Evolutionary conservation across 306 rosid genomes (phyloP).

Genomic region (Coriaria nepalensis): DNA sequence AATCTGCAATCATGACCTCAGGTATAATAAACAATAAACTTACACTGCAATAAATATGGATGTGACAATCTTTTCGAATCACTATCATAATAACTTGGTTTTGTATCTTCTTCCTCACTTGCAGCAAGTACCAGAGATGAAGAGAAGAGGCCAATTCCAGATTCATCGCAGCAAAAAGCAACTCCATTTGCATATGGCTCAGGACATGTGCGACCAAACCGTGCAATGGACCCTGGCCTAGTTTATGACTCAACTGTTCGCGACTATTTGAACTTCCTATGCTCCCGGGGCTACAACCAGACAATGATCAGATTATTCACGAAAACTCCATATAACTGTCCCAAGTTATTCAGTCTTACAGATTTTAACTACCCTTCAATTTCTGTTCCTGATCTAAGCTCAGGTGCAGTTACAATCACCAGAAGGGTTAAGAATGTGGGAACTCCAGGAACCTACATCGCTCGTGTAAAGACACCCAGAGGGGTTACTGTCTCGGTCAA

Average conservation of each 20-base stretch:
- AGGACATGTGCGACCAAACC: constrained; percentile 44
- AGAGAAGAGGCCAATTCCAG: constrained; percentile 3
- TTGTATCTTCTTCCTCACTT: constrained; percentile 1
- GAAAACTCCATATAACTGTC: constrained; percentile 18
- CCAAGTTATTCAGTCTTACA: constrained; percentile 15
- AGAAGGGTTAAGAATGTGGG: constrained; percentile 51
- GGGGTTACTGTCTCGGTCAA: constrained; percentile 19
- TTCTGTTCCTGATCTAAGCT: constrained; percentile 8
- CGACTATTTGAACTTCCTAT: constrained; percentile 47
- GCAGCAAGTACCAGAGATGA: constrained; percentile 28
- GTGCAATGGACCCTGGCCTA: constrained; percentile 49
- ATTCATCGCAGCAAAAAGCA: constrained; percentile 8
- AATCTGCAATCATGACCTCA: constrained; percentile 58
- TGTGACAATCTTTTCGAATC: neutral
- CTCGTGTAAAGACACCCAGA: constrained; percentile 14
- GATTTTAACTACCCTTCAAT: constrained; percentile 65
- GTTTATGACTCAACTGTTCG: constrained; percentile 26
- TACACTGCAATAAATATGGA: too few relatives aligned
- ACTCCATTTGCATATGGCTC: constrained; percentile 44
- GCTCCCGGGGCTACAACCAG: constrained; percentile 35
- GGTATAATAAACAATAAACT: constrained; percentile 16
- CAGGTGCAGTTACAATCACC: constrained; percentile 12
- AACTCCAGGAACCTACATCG: constrained; percentile 27
- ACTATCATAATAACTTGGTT: neutral
- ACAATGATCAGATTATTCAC: constrained; percentile 14